A percentile compares a stretch with the other conserved stretches of the same genome.
Conservation (phyloP, 2,329 filamentous ascomycete species). For the Emericellopsis cladophorae region DNA sequence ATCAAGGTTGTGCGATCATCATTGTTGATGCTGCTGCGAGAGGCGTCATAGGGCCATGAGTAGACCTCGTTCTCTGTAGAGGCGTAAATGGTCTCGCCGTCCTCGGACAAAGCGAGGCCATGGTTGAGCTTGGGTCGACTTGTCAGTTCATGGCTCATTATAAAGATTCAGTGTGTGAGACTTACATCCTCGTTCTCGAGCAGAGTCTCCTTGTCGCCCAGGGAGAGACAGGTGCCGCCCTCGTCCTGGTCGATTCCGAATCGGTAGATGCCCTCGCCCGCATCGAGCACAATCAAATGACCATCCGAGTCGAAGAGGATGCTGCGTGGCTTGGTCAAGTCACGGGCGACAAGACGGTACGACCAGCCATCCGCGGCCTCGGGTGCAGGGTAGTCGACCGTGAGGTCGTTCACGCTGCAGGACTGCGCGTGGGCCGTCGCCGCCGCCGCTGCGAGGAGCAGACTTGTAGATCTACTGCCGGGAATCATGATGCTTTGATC, state of each 20-base stretch:
- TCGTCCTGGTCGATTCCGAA: conserved; percentile 24
- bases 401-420: conserved; percentile 20
- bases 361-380: conserved; percentile 28
- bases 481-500: too few species aligned
- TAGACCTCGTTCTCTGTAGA: conserved; percentile 47
- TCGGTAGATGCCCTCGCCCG: conserved; percentile 25
- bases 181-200: conserved; percentile 22
- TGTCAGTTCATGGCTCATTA: background rate
- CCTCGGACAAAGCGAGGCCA: conserved; percentile 37
- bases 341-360: conserved; percentile 27
- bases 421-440: background rate
- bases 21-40: conserved; percentile 25
- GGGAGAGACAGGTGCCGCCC: conserved; percentile 26
- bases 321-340: conserved; percentile 27
- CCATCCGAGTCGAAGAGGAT: conserved; percentile 32
- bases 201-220: conserved; percentile 20
- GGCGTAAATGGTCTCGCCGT: conserved; percentile 41
- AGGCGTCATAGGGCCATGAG: conserved; percentile 47
- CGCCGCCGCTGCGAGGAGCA: background rate
- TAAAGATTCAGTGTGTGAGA: background rate
- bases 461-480: background rate
- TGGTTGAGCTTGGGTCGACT: conserved; percentile 31
- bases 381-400: conserved; percentile 21
- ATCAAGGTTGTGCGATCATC: conserved; percentile 37
- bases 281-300: conserved; percentile 31